Base-by-base conservation (phyloP, 129 eudicot species). In the Oenanthe sinensis region DNA sequence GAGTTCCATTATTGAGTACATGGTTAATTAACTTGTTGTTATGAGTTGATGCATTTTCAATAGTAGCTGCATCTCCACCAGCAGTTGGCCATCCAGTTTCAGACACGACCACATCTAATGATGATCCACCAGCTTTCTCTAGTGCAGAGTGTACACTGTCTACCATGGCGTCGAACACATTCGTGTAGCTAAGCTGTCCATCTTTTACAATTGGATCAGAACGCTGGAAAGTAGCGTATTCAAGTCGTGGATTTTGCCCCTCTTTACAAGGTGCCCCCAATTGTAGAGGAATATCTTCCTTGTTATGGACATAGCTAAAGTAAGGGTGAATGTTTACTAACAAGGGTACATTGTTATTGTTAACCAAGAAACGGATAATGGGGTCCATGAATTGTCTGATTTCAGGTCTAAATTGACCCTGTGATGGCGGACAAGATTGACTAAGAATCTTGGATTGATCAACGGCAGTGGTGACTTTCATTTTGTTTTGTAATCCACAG, bases 71-170 rank as follows among this genome's bases (percentile, higher is more conserved):
- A 0, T 28, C 24, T 6, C 86, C 90, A 2, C 96, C 91, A 1
- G 74, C 85, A 8, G 86, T 55, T 6, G 91, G 93, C 96, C 96
- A 92, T 22, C 96, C 96, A 14, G 78, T 88, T 72, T 92, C 96
- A 1, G 93, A 74, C 75, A 90, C 97, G 15, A 90, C 91, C 14
- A 92, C 83, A 2, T 81, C 75, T 45, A 88, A 2, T 16, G 63
- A 3, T 5, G 79, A 15, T 4, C 75, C 88, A 1, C 84, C 84
- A 3, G 44, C 77, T 55, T 79, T 87, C 17, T 72, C 88, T 15
- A 84, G 50, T 0, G 90, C 88, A 4, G 86, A 65, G 75, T 84
- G 79, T 24, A 48, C 54, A 8, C 88, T 47, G 44, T 87, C 90
- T 65, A 82, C 8, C 5, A 82, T 37, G 0, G 86, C 86, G 15